Base-by-base conservation (phyloP, 768 basidiomycete genomes). In the Rhizopogon sp. region DNA sequence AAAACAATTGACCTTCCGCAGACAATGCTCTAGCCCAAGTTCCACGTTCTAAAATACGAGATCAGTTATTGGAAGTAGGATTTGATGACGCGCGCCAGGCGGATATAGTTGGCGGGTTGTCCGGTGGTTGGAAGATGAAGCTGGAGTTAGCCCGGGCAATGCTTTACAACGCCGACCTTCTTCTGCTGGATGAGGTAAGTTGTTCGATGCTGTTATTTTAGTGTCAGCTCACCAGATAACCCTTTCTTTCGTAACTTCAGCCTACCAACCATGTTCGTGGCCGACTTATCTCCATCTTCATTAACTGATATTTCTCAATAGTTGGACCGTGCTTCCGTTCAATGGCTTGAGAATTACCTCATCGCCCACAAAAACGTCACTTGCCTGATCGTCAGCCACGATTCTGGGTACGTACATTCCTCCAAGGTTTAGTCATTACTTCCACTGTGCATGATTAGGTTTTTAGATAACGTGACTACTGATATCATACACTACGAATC, bases 71-170 rank as follows among this genome's bases (percentile, higher is more conserved):
- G 10, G 92, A 90, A 64, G 94, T 98, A 51, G 96, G 96, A 50
- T 98, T 98, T 67, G 88, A 93, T 64, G 90, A 90, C 61, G 79
- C 76, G 45, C 81, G 91, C 56, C 95, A 98, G 73, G 73, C 80
- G 40, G 90, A 96, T 62, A 74, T 81, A 50, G 94, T 98, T 57
- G 93, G 89, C 46, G 87, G 90, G 41, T 76, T 98, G 57, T 97
- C 94, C 13, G 96, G 96, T 64, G 95, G 96, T 42, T 98, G 95
- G 95, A 98, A 98, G 77, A 98, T 98, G 95, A 97, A 97, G 72
- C 81, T 98, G 52, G 95, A 98, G 69, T 80, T 98, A 40, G 93
- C 93, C 7, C 78, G 95, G 61, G 96, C 95, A 11, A 98, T 98
- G 93, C 76, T 98, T 50, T 95, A 96, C 76, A 93, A 95, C 63